Conservation (phyloP, 2,329 filamentous ascomycete species). For the Diplodia intermedia region DNA sequence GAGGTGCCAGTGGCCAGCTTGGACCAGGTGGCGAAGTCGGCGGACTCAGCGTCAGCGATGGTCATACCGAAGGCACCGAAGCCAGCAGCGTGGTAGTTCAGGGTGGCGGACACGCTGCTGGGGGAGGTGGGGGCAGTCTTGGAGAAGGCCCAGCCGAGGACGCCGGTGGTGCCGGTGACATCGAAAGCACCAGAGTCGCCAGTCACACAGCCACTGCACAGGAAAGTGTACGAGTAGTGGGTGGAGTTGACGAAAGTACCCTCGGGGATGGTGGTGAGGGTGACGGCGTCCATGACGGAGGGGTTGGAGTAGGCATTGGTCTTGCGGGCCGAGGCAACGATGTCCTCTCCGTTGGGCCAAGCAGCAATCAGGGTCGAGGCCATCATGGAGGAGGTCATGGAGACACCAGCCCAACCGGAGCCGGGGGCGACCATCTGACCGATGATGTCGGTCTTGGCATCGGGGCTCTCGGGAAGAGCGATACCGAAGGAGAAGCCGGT, state of each 20-base stretch:
- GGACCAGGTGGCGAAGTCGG: conserved; percentile 46
- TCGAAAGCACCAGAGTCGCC: conserved; percentile 41
- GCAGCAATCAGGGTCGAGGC: conserved; percentile 59
- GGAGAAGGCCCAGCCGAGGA: conserved; percentile 46
- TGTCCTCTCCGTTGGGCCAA: conserved; percentile 59
- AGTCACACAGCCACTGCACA: conserved; percentile 54
- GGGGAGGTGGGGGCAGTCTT: conserved; percentile 40
- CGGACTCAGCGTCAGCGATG: conserved; percentile 41
- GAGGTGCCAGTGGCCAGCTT: conserved; percentile 41
- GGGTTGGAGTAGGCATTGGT: conserved; percentile 59
- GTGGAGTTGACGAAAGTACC: conserved; percentile 62
- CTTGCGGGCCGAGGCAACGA: conserved; percentile 56
- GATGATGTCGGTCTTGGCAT: conserved; percentile 59
- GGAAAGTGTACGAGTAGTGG: conserved; percentile 62
- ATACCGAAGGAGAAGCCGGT: conserved; percentile 59
- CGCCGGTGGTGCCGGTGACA: conserved; percentile 36
- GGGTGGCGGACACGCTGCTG: conserved; percentile 36
- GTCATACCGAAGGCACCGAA: conserved; percentile 45
- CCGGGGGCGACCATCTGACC: conserved; percentile 57
- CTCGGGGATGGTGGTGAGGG: conserved; percentile 55
- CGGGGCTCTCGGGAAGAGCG: conserved; percentile 56
- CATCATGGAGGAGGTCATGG: conserved; percentile 58
- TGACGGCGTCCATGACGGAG: conserved; percentile 50
- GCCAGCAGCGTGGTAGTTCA: conserved; percentile 44
- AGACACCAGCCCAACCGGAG: conserved; percentile 61